These are phyloP conservation scores for Heterobasidion annosum DNA, from an alignment of 1,284 basidiomycete genomes.

Conservation along the genomic window DNA sequence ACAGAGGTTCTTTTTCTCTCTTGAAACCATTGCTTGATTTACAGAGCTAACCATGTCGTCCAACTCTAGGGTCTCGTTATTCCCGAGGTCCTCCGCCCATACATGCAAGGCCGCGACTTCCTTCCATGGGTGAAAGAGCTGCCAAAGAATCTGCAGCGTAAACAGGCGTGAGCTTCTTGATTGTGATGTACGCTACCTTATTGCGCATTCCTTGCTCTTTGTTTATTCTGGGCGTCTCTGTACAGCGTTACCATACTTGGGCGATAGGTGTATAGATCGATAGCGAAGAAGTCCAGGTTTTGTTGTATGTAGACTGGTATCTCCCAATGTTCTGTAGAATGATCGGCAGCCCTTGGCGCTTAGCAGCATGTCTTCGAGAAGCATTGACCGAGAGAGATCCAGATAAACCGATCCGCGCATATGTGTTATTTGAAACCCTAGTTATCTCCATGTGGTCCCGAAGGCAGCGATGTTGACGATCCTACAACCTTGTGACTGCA, in stretches of 20 bases:
- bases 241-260: too few relatives aligned
- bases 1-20: constrained; percentile 50
- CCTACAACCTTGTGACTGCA: too few relatives aligned
- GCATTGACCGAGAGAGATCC: too few relatives aligned
- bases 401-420: too few relatives aligned
- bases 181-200: neutral
- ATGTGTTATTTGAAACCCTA: too few relatives aligned
- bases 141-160: constrained; percentile 72
- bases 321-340: neutral
- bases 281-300: neutral
- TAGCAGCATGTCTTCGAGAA: neutral
- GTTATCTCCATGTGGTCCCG: too few relatives aligned
- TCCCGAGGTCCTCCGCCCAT: constrained; percentile 84
- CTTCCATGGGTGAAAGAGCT: constrained; percentile 82
- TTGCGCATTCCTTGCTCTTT: neutral
- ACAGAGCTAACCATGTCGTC: neutral
- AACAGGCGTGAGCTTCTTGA: constrained; percentile 37
- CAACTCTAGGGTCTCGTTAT: constrained; percentile 69
- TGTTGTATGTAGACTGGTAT: neutral
- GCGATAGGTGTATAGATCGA: neutral
- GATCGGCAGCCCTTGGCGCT: neutral
- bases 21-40: neutral
- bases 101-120: constrained; percentile 95
- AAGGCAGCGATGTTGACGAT: too few relatives aligned
- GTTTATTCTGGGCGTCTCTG: neutral